Conservation (phyloP, 2,329 filamentous ascomycete species). For the Hypoxylon sp. region DNA sequence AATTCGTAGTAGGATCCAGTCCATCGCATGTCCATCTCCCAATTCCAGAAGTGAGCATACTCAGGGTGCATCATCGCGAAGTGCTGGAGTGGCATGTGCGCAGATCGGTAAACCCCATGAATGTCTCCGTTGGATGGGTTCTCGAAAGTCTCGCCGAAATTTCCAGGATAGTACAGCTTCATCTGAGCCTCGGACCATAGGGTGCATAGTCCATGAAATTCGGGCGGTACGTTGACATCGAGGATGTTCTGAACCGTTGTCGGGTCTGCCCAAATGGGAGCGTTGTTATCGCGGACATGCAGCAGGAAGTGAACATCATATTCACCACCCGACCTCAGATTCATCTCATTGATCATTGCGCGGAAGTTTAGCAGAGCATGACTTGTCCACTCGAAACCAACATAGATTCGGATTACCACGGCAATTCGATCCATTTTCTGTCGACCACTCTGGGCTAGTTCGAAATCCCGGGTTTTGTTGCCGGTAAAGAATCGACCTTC, state of each 20-base stretch:
- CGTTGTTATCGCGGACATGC: conserved; percentile 82
- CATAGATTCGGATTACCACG: conserved; percentile 83
- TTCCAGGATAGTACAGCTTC: conserved; percentile 78
- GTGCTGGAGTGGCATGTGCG: conserved; percentile 72
- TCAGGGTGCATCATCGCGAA: conserved; percentile 73
- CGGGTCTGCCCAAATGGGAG: conserved; percentile 85
- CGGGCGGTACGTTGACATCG: conserved; percentile 72
- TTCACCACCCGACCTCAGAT: conserved; percentile 81
- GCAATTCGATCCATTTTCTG: conserved; percentile 72
- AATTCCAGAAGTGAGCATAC: conserved; percentile 77
- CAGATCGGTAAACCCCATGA: conserved; percentile 76
- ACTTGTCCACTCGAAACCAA: conserved; percentile 80
- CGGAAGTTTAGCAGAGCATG: conserved; percentile 85
- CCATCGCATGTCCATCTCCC: conserved; percentile 76
- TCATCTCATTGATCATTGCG: conserved; percentile 82
- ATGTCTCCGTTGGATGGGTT: conserved; percentile 69
- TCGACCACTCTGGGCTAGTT: conserved; percentile 42
- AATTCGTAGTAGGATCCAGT: conserved; percentile 78
- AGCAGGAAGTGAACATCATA: conserved; percentile 86
- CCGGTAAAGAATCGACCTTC: conserved; percentile 68
- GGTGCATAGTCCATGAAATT: conserved; percentile 84
- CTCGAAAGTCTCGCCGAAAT: conserved; percentile 75
- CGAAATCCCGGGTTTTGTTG: conserved; percentile 52
- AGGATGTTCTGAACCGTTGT: conserved; percentile 78
- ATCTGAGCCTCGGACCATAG: conserved; percentile 90